phyloP scores from a whole-genome alignment of 441 rosid species.

The Erysimum cheiri region DNA sequence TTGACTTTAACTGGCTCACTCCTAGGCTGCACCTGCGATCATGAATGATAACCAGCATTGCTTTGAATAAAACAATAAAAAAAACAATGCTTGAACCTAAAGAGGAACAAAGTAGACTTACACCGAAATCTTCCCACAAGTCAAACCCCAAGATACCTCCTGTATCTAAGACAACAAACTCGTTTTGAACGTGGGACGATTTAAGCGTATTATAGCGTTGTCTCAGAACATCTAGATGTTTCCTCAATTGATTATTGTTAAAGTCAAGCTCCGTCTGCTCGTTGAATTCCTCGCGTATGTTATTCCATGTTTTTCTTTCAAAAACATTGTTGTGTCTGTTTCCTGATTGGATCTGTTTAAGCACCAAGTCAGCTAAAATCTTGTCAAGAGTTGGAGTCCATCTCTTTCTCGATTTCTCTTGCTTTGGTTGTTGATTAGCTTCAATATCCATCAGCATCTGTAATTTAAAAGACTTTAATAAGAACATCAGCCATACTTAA shows the following conservation, averaged over 20 bases:
- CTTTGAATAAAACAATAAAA: not conserved
- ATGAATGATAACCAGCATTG: not conserved
- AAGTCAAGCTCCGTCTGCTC: slow-evolving; percentile 64
- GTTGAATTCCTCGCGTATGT: slow-evolving; percentile 74
- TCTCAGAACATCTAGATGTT: slow-evolving; percentile 79
- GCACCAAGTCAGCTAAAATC: slow-evolving; percentile 78
- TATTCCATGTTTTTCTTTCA: slow-evolving; percentile 79
- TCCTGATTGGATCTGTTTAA: slow-evolving; percentile 73
- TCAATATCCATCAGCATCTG: slow-evolving; percentile 63
- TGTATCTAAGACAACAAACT: slow-evolving; percentile 59
- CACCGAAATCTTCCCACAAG: slow-evolving; percentile 80
- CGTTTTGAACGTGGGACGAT: slow-evolving; percentile 60
- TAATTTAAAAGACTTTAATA: not conserved
- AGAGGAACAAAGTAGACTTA: slow-evolving; percentile 36
- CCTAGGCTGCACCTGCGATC: slow-evolving; percentile 46
- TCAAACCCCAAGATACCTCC: slow-evolving; percentile 66
- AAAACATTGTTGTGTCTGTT: slow-evolving; percentile 73
- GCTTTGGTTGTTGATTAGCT: slow-evolving; percentile 57
- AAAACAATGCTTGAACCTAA: not conserved
- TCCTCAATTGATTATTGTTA: slow-evolving; percentile 80
- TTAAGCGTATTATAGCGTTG: slow-evolving; percentile 65
- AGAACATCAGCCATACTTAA: too few relatives aligned
- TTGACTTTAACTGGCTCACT: slow-evolving; percentile 58
- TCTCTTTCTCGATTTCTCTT: slow-evolving; percentile 69
- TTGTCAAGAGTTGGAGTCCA: slow-evolving; percentile 76